Conservation (phyloP, 768 basidiomycete species). For the Trichaptum fuscoviolaceum region DNA sequence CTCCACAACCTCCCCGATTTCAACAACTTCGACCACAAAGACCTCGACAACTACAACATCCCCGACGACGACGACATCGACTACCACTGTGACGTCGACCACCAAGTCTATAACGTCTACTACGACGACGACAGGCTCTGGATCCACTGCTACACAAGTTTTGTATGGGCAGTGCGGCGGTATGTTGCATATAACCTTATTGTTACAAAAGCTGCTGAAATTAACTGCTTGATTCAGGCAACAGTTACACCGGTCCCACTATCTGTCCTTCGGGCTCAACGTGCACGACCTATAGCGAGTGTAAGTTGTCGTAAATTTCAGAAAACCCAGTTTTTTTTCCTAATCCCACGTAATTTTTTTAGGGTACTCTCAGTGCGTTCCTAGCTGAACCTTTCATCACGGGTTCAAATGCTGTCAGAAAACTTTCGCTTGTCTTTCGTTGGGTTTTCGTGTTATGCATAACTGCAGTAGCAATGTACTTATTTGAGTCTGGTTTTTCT, state of each 20-base stretch:
- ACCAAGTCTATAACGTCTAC: not conserved
- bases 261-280: constrained; percentile 1
- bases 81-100: not conserved
- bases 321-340: not conserved
- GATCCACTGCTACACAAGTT: not conserved
- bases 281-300: not conserved
- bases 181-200: not conserved
- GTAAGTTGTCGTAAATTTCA: not conserved
- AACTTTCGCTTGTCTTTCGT: too few relatives aligned
- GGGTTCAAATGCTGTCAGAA: too few relatives aligned
- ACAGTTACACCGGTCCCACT: not conserved
- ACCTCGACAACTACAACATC: not conserved
- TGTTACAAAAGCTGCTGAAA: too few relatives aligned
- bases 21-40: constrained; percentile 1
- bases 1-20: not conserved
- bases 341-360: not conserved
- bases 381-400: not conserved
- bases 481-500: too few relatives aligned
- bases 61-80: not conserved
- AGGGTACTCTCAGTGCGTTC: not conserved
- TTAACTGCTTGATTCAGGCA: not conserved
- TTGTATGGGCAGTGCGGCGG: constrained; percentile 1
- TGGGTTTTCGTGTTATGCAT: too few relatives aligned
- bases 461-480: too few relatives aligned
- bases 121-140: not conserved